Evolutionary conservation across 768 basidiomycete species (phyloP).

Genomic region (Rhizopogon rudus): DNA sequence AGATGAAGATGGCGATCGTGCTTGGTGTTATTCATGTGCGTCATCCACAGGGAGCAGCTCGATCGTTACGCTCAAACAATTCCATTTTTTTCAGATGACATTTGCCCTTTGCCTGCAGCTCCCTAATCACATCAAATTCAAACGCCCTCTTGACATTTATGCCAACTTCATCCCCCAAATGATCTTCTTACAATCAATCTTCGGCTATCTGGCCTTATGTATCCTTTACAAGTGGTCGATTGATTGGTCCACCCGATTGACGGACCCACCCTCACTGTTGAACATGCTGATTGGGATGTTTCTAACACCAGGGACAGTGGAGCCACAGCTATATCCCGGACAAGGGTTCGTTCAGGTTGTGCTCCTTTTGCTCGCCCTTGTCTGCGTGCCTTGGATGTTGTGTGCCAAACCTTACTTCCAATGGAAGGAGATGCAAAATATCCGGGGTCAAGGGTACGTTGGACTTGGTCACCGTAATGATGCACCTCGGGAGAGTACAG

Average conservation of each 20-base stretch:
- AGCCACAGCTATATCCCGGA: slow-evolving; percentile 77
- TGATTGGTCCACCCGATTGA: slow-evolving; percentile 75
- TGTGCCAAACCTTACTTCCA: slow-evolving; percentile 87
- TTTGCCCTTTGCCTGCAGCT: slow-evolving; percentile 96
- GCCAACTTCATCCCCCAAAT: slow-evolving; percentile 97
- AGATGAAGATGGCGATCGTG: slow-evolving; percentile 99
- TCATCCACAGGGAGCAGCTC: slow-evolving; percentile 5
- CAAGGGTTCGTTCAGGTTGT: slow-evolving; percentile 82
- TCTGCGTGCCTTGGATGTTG: slow-evolving; percentile 96
- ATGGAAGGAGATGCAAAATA: slow-evolving; percentile 86
- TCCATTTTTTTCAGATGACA: slow-evolving; percentile 70
- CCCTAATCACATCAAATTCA: slow-evolving; percentile 93
- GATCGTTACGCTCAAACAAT: slow-evolving; percentile 8
- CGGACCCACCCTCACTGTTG: slow-evolving; percentile 80
- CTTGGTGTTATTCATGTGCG: slow-evolving; percentile 93
- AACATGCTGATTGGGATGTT: slow-evolving; percentile 98
- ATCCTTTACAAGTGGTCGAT: slow-evolving; percentile 97
- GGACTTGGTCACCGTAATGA: slow-evolving; percentile 59
- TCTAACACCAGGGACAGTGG: slow-evolving; percentile 80
- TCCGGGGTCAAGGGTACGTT: slow-evolving; percentile 80
- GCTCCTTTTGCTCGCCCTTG: slow-evolving; percentile 67
- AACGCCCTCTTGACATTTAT: slow-evolving; percentile 79
- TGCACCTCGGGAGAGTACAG: slow-evolving; percentile 44
- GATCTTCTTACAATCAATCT: slow-evolving; percentile 96
- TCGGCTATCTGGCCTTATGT: slow-evolving; percentile 91